These are phyloP conservation scores for Coemansia sp. DNA, from an alignment of 192 early-diverging fungal genomes.

Conservation along the genomic window DNA sequence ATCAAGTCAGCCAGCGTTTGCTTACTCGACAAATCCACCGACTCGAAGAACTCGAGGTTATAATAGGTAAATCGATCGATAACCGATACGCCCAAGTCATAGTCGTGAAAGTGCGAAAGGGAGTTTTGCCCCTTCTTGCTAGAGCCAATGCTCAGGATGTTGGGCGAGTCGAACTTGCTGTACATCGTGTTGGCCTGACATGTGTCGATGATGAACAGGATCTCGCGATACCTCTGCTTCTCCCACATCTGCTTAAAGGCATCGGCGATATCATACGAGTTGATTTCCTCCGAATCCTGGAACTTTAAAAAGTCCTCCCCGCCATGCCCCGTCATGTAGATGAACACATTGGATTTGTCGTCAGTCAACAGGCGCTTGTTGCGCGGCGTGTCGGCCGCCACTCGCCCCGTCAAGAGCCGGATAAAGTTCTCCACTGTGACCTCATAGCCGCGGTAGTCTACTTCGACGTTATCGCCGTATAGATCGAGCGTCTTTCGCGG, in stretches of 20 bases:
- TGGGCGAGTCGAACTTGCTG: slow-evolving; percentile 88
- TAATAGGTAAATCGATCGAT: slow-evolving; percentile 98
- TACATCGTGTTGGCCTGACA: slow-evolving; percentile 99
- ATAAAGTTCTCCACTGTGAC: slow-evolving; percentile 99
- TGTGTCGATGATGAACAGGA: slow-evolving; percentile 99
- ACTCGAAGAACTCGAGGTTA: slow-evolving; percentile 90
- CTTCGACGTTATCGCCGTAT: slow-evolving; percentile 97
- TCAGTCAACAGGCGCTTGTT: slow-evolving; percentile 94
- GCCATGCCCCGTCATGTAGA: slow-evolving; percentile 99
- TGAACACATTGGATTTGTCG: slow-evolving; percentile 92
- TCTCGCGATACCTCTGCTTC: slow-evolving; percentile 94
- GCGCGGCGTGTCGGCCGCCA: slow-evolving; percentile 82
- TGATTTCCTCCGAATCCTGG: slow-evolving; percentile 97
- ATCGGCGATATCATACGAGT: slow-evolving; percentile 92
- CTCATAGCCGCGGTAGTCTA: slow-evolving; percentile 99
- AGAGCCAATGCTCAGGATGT: slow-evolving; percentile 90
- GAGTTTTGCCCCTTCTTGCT: slow-evolving; percentile 86
- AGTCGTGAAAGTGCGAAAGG: slow-evolving; percentile 78
- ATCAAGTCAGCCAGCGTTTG: slow-evolving; percentile 76
- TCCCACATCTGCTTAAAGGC: slow-evolving; percentile 98
- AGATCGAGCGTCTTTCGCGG: slow-evolving; percentile 77
- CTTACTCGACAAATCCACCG: slow-evolving; percentile 77
- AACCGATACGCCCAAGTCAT: slow-evolving; percentile 93
- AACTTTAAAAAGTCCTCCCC: slow-evolving; percentile 99
- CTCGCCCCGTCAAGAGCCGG: slow-evolving; percentile 84